Evolutionary conservation across 2,329 filamentous ascomycete species (phyloP), one percentile per base, ranked within the genome.

Genomic region (Knufia fluminis): DNA sequence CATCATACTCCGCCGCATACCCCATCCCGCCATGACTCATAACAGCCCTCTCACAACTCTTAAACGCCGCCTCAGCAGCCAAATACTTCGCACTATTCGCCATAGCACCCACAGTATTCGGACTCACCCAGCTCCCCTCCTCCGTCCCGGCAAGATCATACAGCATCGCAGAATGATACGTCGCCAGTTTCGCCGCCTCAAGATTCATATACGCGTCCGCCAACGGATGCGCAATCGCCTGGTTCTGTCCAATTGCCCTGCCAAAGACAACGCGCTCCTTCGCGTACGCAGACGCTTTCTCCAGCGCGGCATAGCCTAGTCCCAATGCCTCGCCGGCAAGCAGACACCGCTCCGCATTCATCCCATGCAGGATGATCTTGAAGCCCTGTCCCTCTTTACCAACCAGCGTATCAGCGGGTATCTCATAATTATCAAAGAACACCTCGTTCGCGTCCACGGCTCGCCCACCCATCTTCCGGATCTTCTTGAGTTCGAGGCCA

Each of bases 401-500:
- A 36, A 94, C 78, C 0, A 91, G 68, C 0, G 79, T 72, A 35
- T 79, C 71, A 0, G 74, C 73, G 0, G 82, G 78, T 12, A 92
- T 78, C 3, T 66, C 64, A 64, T 90, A 94, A 56, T 82, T 78
- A 64, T 92, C 85, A 62, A 94, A 92, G 65, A 94, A 94, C 1
- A 94, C 83, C 61, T 92, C 85, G 57, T 94, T 94, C 0, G 86
- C 85, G 59, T 92, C 86, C 1, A 94, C 80, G 0, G 86, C 85
- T 10, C 85, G 72, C 0, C 86, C 85, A 7, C 88, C 88, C 86
- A 94, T 92, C 64, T 94, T 94, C 65, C 78, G 81, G 58, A 94
- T 94, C 60, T 71, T 78, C 38, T 78, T 79, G 61, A 92, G 70
- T 8, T 83, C 77, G 1, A 91, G 69, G 0, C 78, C 78, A 0